These are phyloP conservation scores for Sporisorium iseilematis-ciliati DNA, from an alignment of 1,284 basidiomycete genomes.

Conservation along the genomic window DNA sequence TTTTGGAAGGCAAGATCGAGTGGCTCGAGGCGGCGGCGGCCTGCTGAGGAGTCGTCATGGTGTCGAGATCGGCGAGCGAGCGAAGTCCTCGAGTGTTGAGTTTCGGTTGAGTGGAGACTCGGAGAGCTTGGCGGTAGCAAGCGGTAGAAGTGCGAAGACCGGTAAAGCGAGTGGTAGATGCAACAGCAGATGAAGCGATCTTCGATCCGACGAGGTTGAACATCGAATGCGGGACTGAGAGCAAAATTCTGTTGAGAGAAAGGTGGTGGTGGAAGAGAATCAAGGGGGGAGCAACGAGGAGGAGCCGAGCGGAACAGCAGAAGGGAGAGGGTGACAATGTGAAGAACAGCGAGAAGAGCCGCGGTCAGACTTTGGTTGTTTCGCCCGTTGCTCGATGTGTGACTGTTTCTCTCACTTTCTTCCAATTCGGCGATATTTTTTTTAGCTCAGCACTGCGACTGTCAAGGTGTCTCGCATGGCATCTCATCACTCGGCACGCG, in stretches of 20 bases:
- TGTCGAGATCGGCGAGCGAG: slow-evolving; percentile 56
- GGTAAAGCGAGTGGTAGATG: slow-evolving; percentile 9
- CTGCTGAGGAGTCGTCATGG: slow-evolving; percentile 69
- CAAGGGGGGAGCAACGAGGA: background rate
- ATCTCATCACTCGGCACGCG: background rate
- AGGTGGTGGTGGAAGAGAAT: slow-evolving; percentile 2
- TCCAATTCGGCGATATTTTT: background rate
- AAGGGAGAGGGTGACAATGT: background rate
- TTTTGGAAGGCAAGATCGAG: slow-evolving; percentile 43
- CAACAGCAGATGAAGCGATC: slow-evolving; percentile 29
- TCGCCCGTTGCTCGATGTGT: background rate
- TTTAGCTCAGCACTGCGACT: background rate
- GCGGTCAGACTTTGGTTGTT: no score
- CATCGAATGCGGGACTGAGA: slow-evolving; percentile 20
- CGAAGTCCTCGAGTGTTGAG: slow-evolving; percentile 43
- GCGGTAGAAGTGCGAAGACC: slow-evolving; percentile 1
- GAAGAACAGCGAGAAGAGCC: background rate
- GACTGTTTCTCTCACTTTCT: background rate
- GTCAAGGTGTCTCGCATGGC: background rate
- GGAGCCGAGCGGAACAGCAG: background rate
- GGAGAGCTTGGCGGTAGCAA: slow-evolving; percentile 12
- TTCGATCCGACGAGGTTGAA: slow-evolving; percentile 45
- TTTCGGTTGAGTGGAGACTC: background rate
- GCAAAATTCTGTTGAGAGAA: slow-evolving; percentile 1
- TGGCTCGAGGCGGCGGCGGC: slow-evolving; percentile 26